Conservation (phyloP, 768 basidiomycete species). For the Suillus sp. region DNA sequence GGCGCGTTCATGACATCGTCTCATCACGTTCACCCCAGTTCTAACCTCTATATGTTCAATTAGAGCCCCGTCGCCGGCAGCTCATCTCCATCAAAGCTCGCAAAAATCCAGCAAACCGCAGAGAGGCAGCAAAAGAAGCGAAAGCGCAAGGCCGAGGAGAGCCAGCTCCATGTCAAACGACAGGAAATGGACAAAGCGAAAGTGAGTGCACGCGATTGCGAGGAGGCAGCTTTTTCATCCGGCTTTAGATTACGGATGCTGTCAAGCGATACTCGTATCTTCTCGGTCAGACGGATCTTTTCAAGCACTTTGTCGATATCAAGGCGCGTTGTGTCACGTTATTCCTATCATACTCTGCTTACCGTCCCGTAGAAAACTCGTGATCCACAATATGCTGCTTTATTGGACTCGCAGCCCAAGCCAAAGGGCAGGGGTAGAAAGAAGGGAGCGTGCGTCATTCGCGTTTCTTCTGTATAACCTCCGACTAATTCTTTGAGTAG, state of each 20-base stretch:
- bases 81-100: constrained; percentile 34
- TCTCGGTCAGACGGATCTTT: constrained; percentile 97
- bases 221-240: constrained; percentile 19
- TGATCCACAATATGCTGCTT: constrained; percentile 89
- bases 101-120: constrained; percentile 40
- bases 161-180: constrained; percentile 66
- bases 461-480: background rate
- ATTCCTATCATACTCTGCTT: background rate
- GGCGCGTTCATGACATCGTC: constrained; percentile 23
- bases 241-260: constrained; percentile 77
- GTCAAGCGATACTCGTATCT: constrained; percentile 97
- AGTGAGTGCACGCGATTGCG: constrained; percentile 39
- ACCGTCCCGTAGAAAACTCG: constrained; percentile 63
- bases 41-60: constrained; percentile 10
- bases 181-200: constrained; percentile 90
- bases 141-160: constrained; percentile 69
- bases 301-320: constrained; percentile 97
- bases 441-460: constrained; percentile 63
- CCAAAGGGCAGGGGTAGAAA: constrained; percentile 85
- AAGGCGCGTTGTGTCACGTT: constrained; percentile 55
- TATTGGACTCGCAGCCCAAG: constrained; percentile 86
- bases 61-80: constrained; percentile 25
- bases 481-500: constrained; percentile 39
- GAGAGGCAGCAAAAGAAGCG: constrained; percentile 48
- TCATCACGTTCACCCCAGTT: constrained; percentile 9